These are phyloP conservation scores for Teratosphaeria nubilosa DNA, from an alignment of 2,329 filamentous ascomycete genomes.

Conservation along the genomic window DNA sequence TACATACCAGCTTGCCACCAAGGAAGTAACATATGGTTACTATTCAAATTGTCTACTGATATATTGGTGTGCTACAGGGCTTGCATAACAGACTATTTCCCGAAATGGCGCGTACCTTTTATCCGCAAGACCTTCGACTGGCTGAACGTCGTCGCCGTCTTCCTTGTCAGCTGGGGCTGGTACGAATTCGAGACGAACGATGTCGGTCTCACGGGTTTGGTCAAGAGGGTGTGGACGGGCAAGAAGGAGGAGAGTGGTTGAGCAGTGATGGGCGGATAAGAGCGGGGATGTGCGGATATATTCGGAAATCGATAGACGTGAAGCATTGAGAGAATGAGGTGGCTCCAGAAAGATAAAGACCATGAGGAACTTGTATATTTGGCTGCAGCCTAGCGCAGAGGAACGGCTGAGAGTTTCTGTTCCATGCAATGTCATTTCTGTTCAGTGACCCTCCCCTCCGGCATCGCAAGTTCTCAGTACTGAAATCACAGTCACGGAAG, in stretches of 20 bases:
- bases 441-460: background rate
- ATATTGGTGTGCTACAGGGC: conserved; percentile 37
- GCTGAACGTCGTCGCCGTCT: conserved; percentile 67
- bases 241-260: background rate
- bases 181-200: conserved; percentile 99
- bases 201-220: conserved; percentile 80
- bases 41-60: background rate
- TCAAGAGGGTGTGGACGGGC: conserved; percentile 84
- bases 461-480: background rate
- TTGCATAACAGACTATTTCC: conserved; percentile 85
- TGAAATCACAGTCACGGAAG: too few relatives aligned
- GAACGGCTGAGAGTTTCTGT: background rate
- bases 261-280: background rate
- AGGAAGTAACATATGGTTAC: background rate
- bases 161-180: conserved; percentile 73
- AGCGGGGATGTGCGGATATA: background rate
- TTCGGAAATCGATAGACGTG: background rate
- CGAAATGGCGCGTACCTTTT: conserved; percentile 57
- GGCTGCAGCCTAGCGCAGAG: background rate
- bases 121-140: conserved; percentile 60
- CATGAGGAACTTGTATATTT: background rate
- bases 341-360: background rate
- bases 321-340: background rate
- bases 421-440: background rate
- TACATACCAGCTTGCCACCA: conserved; percentile 5